phyloP scores from a whole-genome alignment of 2,329 filamentous ascomycete species.

The Exophiala spinifera region DNA sequence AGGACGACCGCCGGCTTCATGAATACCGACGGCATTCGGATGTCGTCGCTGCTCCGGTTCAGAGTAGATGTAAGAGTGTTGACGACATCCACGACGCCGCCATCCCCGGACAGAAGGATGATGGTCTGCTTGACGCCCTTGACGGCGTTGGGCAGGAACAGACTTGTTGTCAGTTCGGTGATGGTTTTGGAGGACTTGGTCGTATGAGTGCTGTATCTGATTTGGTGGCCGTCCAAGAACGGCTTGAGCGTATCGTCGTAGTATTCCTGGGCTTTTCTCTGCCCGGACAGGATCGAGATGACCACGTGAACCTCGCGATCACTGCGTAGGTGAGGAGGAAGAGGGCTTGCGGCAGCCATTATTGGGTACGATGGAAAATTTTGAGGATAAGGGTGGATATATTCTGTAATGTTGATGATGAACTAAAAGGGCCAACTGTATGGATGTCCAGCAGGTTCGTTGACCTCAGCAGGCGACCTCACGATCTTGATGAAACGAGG shows the following conservation, averaged over 20 bases:
- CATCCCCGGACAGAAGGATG: conserved; percentile 81
- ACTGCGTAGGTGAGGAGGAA: conserved; percentile 24
- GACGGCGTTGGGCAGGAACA: conserved; percentile 51
- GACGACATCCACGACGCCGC: conserved; percentile 77
- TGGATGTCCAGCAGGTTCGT: no score
- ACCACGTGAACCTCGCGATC: conserved; percentile 53
- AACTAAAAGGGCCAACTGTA: no score
- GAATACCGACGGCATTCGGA: conserved; percentile 28
- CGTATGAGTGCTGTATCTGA: conserved; percentile 55
- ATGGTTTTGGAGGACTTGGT: conserved; percentile 66
- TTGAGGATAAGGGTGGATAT: no score
- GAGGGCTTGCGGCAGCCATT: background rate
- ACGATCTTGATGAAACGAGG: no score
- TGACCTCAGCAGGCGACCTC: no score
- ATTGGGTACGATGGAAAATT: background rate
- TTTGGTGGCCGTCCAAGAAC: conserved; percentile 49
- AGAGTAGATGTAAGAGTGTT: conserved; percentile 56
- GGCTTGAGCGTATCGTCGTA: conserved; percentile 57
- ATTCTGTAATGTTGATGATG: no score
- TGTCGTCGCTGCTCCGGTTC: conserved; percentile 27
- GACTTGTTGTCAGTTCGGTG: conserved; percentile 55
- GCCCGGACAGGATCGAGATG: conserved; percentile 66
- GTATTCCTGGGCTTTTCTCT: conserved; percentile 54
- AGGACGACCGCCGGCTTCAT: conserved; percentile 56
- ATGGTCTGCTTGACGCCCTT: conserved; percentile 56